Evolutionary conservation across 108 stramenopile species (phyloP).

Genomic region (Pseudonitzschia delicatissima): DNA sequence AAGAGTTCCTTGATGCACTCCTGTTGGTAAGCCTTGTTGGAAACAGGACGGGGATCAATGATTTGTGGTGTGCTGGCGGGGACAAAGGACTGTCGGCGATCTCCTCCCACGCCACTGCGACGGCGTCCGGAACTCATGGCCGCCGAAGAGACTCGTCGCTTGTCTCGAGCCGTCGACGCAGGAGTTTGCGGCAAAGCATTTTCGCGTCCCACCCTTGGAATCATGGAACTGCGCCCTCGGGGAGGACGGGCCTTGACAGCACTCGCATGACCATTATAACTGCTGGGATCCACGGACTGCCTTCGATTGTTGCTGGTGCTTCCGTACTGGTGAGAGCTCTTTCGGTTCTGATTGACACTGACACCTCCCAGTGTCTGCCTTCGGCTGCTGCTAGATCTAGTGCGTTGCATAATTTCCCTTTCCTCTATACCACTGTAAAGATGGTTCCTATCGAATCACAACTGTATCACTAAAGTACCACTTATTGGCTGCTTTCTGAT

Average conservation of each 20-base stretch:
- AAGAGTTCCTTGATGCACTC: constrained; percentile 68
- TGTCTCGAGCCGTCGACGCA: constrained; percentile 6
- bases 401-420: constrained; percentile 16
- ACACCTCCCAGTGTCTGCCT: constrained; percentile 36
- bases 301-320: constrained; percentile 8
- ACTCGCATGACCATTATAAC: background rate
- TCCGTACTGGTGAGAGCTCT: too few species aligned
- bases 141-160: background rate
- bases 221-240: constrained; percentile 38
- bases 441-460: too few species aligned
- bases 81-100: constrained; percentile 31
- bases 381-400: constrained; percentile 11
- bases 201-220: constrained; percentile 42
- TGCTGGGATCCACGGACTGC: constrained; percentile 15
- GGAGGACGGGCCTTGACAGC: constrained; percentile 24
- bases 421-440: too few species aligned
- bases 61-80: constrained; percentile 19
- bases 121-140: constrained; percentile 11
- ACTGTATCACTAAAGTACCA: too few species aligned
- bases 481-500: too few species aligned
- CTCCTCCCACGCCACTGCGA: constrained; percentile 17
- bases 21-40: constrained; percentile 75
- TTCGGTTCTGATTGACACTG: background rate
- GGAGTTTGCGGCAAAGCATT: constrained; percentile 28
- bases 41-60: constrained; percentile 53